Evolutionary conservation across 2,329 filamentous ascomycete species (phyloP).

Genomic region (Phialophora tarda): DNA sequence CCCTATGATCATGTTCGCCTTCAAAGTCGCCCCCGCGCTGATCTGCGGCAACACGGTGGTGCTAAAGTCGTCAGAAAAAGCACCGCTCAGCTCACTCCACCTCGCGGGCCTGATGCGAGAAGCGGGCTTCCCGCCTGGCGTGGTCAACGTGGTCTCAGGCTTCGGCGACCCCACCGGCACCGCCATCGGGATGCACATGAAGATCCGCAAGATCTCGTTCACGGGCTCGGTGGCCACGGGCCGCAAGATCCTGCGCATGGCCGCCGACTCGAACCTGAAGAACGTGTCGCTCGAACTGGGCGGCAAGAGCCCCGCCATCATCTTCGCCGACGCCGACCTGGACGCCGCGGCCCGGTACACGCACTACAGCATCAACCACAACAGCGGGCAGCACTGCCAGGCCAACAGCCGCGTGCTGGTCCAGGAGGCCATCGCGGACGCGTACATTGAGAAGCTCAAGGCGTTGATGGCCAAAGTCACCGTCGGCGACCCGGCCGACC

Average conservation of each 20-base stretch:
- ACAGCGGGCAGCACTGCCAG: slow-evolving; percentile 60
- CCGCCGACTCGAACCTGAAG: slow-evolving; percentile 46
- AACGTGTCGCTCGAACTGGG: slow-evolving; percentile 46
- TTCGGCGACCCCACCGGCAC: slow-evolving; percentile 62
- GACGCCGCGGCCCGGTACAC: slow-evolving; percentile 47
- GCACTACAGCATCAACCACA: slow-evolving; percentile 41
- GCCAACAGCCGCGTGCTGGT: slow-evolving; percentile 62
- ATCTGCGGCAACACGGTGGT: slow-evolving; percentile 54
- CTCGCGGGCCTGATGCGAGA: slow-evolving; percentile 48
- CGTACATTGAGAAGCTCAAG: slow-evolving; percentile 55
- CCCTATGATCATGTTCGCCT: slow-evolving; percentile 24
- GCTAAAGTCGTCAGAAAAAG: slow-evolving; percentile 54
- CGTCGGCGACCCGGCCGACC: slow-evolving; percentile 47
- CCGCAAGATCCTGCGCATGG: slow-evolving; percentile 42
- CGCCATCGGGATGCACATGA: slow-evolving; percentile 46
- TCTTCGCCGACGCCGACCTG: slow-evolving; percentile 47
- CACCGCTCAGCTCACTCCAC: slow-evolving; percentile 47
- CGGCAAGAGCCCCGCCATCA: slow-evolving; percentile 45
- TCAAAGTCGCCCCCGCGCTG: slow-evolving; percentile 56
- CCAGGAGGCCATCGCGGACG: slow-evolving; percentile 59
- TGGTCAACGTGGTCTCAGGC: slow-evolving; percentile 47
- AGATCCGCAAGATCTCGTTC: slow-evolving; percentile 45
- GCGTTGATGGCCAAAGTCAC: slow-evolving; percentile 46
- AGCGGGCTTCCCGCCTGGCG: slow-evolving; percentile 56
- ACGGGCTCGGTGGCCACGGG: slow-evolving; percentile 44